A percentile compares a stretch with the other conserved stretches of the same genome.
These are phyloP conservation scores for Gloeostereum incarnatum DNA, from an alignment of 768 basidiomycete species.

Conservation along the genomic window DNA sequence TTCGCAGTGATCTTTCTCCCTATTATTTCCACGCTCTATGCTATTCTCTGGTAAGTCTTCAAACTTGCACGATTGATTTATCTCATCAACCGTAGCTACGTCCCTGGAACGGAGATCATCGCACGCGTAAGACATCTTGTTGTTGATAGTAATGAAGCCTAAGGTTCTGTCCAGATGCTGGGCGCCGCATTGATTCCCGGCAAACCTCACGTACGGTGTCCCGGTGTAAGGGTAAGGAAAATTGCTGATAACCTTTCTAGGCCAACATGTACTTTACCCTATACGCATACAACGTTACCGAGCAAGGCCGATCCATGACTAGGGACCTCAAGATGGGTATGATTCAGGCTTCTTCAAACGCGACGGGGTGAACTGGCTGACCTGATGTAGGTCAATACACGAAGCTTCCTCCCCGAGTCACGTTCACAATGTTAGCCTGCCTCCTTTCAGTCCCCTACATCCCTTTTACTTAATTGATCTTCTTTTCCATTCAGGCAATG, in stretches of 20 bases:
- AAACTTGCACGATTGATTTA: neutral
- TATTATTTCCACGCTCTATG: neutral
- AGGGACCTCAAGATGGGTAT: constrained; percentile 10
- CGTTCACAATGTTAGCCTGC: constrained; percentile 5
- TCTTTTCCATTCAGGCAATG: constrained; percentile 7
- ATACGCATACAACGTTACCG: neutral
- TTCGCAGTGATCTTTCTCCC: constrained; percentile 5
- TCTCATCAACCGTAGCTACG: constrained; percentile 4
- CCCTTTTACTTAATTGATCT: neutral
- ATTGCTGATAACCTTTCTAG: too few relatives aligned
- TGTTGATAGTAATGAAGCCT: neutral
- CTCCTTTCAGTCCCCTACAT: neutral
- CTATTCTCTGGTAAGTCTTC: constrained; percentile 7
- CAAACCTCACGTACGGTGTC: too few relatives aligned
- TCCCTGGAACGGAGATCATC: constrained; percentile 9
- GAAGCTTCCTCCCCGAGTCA: constrained; percentile 7
- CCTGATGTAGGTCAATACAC: constrained; percentile 5
- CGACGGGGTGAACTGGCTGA: neutral
- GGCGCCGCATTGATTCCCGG: neutral
- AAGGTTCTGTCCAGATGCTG: neutral
- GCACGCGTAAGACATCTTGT: constrained; percentile 6
- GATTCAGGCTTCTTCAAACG: too few relatives aligned
- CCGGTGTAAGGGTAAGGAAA: too few relatives aligned
- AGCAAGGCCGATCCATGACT: constrained; percentile 12
- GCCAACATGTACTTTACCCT: constrained; percentile 1